A percentile compares a stretch with the other conserved stretches of the same genome.
Evolutionary conservation across 1,139 yeast species (phyloP).

Genomic region (Pichia cactophila): DNA sequence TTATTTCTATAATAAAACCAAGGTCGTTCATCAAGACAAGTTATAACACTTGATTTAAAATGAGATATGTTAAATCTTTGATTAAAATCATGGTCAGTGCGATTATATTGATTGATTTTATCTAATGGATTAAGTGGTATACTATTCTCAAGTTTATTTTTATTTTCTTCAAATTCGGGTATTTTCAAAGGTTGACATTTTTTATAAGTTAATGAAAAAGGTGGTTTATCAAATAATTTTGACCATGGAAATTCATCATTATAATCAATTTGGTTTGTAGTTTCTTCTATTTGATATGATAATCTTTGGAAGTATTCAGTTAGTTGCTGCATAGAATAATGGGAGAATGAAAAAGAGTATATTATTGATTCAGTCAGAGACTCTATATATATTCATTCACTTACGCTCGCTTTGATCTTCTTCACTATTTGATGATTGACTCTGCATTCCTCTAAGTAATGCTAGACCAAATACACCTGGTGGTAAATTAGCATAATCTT

Average conservation of each 20-base stretch:
- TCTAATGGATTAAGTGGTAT: constrained; percentile 27
- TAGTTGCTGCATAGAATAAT: no score
- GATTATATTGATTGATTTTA: constrained; percentile 20
- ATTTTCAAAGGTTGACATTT: not conserved
- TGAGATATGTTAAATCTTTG: no score
- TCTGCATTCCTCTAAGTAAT: not conserved
- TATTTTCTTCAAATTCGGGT: not conserved
- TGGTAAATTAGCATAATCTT: not conserved
- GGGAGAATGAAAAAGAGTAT: no score
- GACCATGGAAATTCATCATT: not conserved
- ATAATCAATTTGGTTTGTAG: no score
- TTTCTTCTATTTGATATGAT: not conserved
- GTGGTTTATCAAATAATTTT: not conserved
- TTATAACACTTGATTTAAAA: no score
- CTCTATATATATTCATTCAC: no score
- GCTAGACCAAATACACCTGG: not conserved
- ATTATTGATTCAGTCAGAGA: no score
- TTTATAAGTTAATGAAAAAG: not conserved
- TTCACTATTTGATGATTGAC: no score
- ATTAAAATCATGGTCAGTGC: no score
- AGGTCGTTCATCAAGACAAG: not conserved
- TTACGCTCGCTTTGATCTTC: no score
- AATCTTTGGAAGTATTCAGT: not conserved
- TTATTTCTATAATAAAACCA: constrained; percentile 2
- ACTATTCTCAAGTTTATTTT: not conserved